Conservation (phyloP, 2,329 filamentous ascomycete genomes). For the Dactylonectria macrodidyma region DNA sequence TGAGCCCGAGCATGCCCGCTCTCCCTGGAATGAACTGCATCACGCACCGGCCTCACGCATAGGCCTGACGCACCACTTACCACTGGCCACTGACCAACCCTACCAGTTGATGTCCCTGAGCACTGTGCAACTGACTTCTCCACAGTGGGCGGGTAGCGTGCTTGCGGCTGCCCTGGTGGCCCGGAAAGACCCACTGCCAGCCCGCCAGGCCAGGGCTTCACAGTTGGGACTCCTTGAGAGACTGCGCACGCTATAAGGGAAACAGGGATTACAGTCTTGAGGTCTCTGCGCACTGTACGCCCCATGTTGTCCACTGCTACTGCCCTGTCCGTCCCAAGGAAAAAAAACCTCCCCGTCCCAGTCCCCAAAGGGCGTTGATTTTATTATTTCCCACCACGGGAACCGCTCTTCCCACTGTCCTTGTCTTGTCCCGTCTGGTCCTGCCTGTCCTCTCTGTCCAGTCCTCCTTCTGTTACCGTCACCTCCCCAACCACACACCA, state of each 20-base stretch:
- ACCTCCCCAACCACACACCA: conserved; percentile 32
- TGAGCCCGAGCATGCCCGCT: not conserved
- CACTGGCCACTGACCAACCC: too few relatives aligned
- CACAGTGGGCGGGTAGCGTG: conserved; percentile 21
- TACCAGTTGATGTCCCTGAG: too few relatives aligned
- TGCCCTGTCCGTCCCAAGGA: conserved; percentile 16
- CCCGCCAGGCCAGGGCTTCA: conserved; percentile 22
- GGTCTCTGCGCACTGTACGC: conserved; percentile 11
- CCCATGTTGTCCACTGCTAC: not conserved
- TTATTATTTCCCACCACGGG: conserved; percentile 42
- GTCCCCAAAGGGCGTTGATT: conserved; percentile 22
- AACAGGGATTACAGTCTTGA: conserved; percentile 23
- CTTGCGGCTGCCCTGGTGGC: conserved; percentile 13
- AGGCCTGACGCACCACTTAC: too few relatives aligned
- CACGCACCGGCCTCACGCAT: not conserved
- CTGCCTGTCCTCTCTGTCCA: not conserved
- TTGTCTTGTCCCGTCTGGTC: conserved; percentile 18
- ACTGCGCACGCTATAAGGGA: conserved; percentile 6
- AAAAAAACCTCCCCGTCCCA: conserved; percentile 41
- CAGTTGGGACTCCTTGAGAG: not conserved
- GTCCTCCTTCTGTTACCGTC: conserved; percentile 21
- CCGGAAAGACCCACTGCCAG: conserved; percentile 11
- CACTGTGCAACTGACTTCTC: conserved; percentile 7
- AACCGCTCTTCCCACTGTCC: conserved; percentile 38
- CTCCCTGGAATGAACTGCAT: conserved; percentile 11